Conservation (phyloP, 129 eudicot species). For the Chrysanthemum makinoi region DNA sequence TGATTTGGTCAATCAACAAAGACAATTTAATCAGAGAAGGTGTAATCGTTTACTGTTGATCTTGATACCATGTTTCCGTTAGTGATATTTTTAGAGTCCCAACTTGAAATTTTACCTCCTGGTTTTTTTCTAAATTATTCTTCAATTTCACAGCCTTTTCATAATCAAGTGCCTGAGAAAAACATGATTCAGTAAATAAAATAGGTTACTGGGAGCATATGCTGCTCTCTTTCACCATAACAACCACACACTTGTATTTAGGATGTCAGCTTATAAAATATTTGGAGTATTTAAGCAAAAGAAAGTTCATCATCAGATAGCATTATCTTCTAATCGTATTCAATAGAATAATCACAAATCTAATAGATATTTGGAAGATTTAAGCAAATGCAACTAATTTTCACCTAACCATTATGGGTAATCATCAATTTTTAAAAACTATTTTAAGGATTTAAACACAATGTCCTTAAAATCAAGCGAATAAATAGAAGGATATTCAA, state of each 20-base stretch:
- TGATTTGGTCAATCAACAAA: conserved; percentile 72
- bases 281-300: too few relatives aligned
- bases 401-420: too few relatives aligned
- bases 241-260: too few relatives aligned
- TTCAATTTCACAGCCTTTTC: conserved; percentile 68
- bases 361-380: too few relatives aligned
- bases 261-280: too few relatives aligned
- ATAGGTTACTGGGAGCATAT: not conserved
- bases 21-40: conserved; percentile 84
- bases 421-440: not conserved
- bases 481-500: conserved; percentile 47
- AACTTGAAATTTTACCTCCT: conserved; percentile 62
- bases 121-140: conserved; percentile 59
- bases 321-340: too few relatives aligned
- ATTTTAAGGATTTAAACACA: not conserved
- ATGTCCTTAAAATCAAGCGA: conserved; percentile 10
- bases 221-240: too few relatives aligned
- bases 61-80: conserved; percentile 57
- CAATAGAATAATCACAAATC: too few relatives aligned
- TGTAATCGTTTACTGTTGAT: conserved; percentile 65
- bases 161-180: too few relatives aligned
- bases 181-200: too few relatives aligned
- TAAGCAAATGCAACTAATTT: too few relatives aligned
- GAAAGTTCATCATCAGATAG: too few relatives aligned
- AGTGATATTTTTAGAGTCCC: conserved; percentile 59